Conservation (phyloP, 306 rosid species). For the Mucuna pruriens region DNA sequence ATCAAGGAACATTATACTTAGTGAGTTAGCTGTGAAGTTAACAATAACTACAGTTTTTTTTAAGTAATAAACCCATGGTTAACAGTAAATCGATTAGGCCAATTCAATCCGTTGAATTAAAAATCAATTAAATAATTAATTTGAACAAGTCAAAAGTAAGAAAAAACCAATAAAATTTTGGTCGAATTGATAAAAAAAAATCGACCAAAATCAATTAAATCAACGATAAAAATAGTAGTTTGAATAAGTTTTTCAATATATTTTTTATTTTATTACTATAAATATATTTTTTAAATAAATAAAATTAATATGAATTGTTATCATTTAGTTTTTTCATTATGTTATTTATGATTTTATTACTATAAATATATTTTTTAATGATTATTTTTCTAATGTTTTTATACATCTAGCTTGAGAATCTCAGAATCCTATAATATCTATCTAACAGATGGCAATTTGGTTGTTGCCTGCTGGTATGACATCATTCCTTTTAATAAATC, state of each 20-base stretch:
- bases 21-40: too few relatives aligned
- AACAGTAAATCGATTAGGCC: too few relatives aligned
- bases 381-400: not conserved
- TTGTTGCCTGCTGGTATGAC: constrained; percentile 25
- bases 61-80: too few relatives aligned
- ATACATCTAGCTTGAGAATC: not conserved
- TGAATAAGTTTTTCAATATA: not conserved
- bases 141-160: too few relatives aligned
- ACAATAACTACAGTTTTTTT: too few relatives aligned
- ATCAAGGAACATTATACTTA: too few relatives aligned
- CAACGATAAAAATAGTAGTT: not conserved
- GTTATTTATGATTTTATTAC: not conserved
- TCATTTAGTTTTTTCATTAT: too few relatives aligned
- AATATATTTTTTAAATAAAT: too few relatives aligned
- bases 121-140: too few relatives aligned
- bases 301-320: not conserved
- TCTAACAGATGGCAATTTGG: constrained; percentile 11
- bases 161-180: too few relatives aligned
- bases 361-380: not conserved
- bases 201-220: not conserved
- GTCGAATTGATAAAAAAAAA: not conserved
- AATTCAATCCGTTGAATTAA: too few relatives aligned
- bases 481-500: constrained; percentile 28
- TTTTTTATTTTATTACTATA: too few relatives aligned
- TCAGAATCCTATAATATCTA: constrained; percentile 17